Base-by-base conservation (phyloP, 2,329 filamentous ascomycete species). In the Dactylellina haptotyla region DNA sequence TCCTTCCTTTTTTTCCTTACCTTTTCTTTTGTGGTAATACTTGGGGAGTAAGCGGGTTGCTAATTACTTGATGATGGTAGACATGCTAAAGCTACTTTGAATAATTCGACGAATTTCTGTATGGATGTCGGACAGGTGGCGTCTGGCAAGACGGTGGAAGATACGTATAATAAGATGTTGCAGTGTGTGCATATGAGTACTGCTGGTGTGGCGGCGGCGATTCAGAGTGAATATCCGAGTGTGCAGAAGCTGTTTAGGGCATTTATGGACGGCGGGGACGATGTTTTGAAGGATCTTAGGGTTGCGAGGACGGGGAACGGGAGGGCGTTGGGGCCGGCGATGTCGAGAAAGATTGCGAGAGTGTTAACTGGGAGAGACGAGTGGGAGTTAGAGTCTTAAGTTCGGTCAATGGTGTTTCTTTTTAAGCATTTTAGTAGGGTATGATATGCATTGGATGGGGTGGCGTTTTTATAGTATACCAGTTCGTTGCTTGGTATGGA, bases 111-210 rank as follows among this genome's bases (percentile, higher is more conserved):
- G 1, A 84, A 86, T 0, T 94, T 94, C 79, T 93, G 90, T 81
- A 93, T 93, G 89, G 90, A 92, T 59, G 83, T 84, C 0, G 91
- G 91, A 0, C 91, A 94, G 80, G 89, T 94, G 43, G 87, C 87
- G 62, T 86, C 88, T 0, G 91, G 91, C 26, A 86, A 89, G 26
- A 85, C 87, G 45, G 81, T 84, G 1, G 80, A 82, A 4, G 90
- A 93, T 77, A 91, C 88, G 0, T 94, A 89, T 75, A 82, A 87
- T 46, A 87, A 87, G 75, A 91, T 94, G 90, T 82, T 95, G 56
- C 89, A 92, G 80, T 89, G 93, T 80, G 87, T 93, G 41, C 84
- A 84, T 12, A 86, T 90, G 14, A 85, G 94, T 14, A 93, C 91
- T 4, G 85, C 87, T 0, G 86, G 89, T 0, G 87, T 92, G 77